A percentile compares a stretch with the other conserved stretches of the same genome.
Evolutionary conservation across 23 red algal genomes (phyloP).

Genomic region (Agarophyton chilense): DNA sequence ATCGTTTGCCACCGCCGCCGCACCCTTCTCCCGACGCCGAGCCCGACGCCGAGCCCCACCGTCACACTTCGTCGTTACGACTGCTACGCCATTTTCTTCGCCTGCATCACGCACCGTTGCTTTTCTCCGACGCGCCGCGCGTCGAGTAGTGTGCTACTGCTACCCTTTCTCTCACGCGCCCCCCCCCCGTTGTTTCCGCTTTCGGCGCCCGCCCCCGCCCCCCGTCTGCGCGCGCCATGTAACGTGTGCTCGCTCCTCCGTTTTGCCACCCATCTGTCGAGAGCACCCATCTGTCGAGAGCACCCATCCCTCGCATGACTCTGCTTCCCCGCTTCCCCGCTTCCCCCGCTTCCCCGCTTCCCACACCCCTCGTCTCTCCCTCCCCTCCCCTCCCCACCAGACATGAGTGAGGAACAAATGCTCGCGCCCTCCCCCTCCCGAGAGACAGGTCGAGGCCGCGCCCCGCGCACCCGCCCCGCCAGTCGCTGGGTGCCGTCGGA

Average conservation of each 20-base stretch:
- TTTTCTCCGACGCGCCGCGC: background rate
- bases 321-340: no score
- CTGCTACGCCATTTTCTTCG: background rate
- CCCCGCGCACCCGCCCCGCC: background rate
- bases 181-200: no score
- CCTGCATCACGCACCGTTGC: background rate
- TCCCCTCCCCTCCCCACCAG: background rate
- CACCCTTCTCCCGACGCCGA: no score
- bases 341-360: no score
- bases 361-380: background rate
- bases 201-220: no score
- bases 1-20: background rate
- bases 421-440: background rate
- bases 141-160: no score
- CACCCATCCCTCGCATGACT: no score
- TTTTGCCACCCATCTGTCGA: background rate
- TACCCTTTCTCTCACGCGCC: background rate
- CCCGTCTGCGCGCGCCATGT: background rate
- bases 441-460: background rate
- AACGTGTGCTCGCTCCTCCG: background rate
- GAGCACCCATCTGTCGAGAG: background rate
- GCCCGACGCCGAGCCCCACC: background rate
- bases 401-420: background rate
- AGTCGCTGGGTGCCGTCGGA: slow-evolving; percentile 49
- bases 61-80: no score